Percentiles rank a stretch among this genome's conserved stretches.
phyloP scores from a whole-genome alignment of 2,329 filamentous ascomycete species.

The Bipolaris cookei region DNA sequence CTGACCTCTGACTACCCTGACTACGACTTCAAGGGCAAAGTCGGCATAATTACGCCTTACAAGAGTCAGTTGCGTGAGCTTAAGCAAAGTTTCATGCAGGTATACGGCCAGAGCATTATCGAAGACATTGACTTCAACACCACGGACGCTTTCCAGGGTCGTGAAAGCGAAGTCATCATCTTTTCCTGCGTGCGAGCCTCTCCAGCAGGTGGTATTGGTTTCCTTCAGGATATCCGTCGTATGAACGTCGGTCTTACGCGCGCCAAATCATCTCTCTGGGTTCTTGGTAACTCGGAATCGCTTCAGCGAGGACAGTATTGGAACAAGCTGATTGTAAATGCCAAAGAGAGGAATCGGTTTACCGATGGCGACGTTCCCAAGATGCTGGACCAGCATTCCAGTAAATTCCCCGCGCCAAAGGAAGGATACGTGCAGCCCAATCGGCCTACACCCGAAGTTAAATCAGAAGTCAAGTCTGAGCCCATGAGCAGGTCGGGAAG shows the following conservation, averaged over 20 bases:
- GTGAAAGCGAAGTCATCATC: slow-evolving; percentile 97
- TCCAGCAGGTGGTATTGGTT: slow-evolving; percentile 92
- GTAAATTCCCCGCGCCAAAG: slow-evolving; percentile 46
- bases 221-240: slow-evolving; percentile 95
- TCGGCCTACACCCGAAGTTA: slow-evolving; percentile 27
- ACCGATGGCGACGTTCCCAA: slow-evolving; percentile 69
- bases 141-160: slow-evolving; percentile 95
- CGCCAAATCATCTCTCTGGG: slow-evolving; percentile 96
- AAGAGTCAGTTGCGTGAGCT: slow-evolving; percentile 89
- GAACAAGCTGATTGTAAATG: slow-evolving; percentile 83
- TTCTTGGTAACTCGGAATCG: slow-evolving; percentile 88
- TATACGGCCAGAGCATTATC: slow-evolving; percentile 76
- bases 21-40: slow-evolving; percentile 77
- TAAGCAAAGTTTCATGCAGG: slow-evolving; percentile 72
- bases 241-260: slow-evolving; percentile 99
- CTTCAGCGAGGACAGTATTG: slow-evolving; percentile 89
- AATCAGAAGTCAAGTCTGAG: slow-evolving; percentile 28
- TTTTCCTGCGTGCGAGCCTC: slow-evolving; percentile 97
- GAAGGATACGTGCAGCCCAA: slow-evolving; percentile 31
- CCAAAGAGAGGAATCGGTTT: slow-evolving; percentile 74
- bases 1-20: slow-evolving; percentile 73
- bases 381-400: slow-evolving; percentile 62
- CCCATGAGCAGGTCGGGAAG: slow-evolving; percentile 33
- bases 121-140: slow-evolving; percentile 95
- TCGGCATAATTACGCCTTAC: slow-evolving; percentile 97